Percentiles rank a stretch among this genome's conserved stretches.
Evolutionary conservation across 2,329 filamentous ascomycete species (phyloP).

Genomic region (Fusarium sp.): DNA sequence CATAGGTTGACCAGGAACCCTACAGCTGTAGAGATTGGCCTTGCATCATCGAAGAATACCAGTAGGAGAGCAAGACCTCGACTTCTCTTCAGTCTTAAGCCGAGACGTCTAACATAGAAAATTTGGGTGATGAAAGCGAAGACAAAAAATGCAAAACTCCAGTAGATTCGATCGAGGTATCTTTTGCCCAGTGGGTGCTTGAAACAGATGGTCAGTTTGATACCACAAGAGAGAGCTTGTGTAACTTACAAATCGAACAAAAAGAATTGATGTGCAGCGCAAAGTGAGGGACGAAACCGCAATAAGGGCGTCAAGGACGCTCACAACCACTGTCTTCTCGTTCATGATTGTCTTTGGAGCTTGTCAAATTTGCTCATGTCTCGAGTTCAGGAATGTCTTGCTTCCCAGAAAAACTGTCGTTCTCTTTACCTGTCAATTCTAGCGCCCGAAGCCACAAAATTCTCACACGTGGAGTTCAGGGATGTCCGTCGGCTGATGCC

Average conservation of each 20-base stretch:
- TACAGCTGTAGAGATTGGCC: background rate
- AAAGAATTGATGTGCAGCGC: background rate
- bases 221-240: background rate
- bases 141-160: background rate
- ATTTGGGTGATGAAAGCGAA: background rate
- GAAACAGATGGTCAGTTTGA: background rate
- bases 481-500: background rate
- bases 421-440: background rate
- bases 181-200: background rate
- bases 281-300: background rate
- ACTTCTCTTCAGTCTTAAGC: background rate
- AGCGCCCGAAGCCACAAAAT: background rate
- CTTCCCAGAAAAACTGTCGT: background rate
- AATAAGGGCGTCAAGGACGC: background rate
- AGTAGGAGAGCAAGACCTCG: background rate
- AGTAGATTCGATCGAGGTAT: background rate
- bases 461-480: background rate
- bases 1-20: background rate
- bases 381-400: background rate
- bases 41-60: background rate
- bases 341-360: background rate
- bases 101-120: background rate
- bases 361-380: background rate
- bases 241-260: background rate
- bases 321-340: background rate